A percentile compares a stretch with the other conserved stretches of the same genome.
These are phyloP conservation scores for Apiospora saccharicola DNA, from an alignment of 2,329 filamentous ascomycete species.

Conservation along the genomic window DNA sequence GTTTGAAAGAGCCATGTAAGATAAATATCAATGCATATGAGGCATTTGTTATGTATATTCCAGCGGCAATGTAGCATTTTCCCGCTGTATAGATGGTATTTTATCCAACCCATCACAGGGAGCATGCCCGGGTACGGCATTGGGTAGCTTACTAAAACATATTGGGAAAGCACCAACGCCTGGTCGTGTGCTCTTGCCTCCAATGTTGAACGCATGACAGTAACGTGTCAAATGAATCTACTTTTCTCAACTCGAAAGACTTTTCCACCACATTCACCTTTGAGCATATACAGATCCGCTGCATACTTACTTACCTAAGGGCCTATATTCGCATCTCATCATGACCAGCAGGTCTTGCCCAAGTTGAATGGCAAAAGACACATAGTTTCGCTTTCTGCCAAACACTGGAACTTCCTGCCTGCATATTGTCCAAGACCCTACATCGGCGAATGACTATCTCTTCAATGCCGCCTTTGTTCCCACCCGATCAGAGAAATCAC, in stretches of 20 bases:
- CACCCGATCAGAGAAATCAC: neutral
- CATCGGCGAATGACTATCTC: neutral
- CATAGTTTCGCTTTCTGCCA: neutral
- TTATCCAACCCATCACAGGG: neutral
- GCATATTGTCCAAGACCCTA: constrained; percentile 5
- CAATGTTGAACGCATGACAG: neutral
- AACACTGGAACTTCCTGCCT: constrained; percentile 12
- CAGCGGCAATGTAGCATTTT: neutral
- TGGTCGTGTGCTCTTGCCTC: neutral
- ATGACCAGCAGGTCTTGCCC: neutral
- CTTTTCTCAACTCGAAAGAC: neutral
- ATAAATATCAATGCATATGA: neutral
- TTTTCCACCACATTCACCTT: neutral
- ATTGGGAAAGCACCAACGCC: neutral
- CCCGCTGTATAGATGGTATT: neutral
- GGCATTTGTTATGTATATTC: neutral
- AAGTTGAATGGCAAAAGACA: neutral
- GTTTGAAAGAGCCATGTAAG: neutral
- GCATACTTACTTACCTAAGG: neutral
- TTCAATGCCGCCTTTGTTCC: constrained; percentile 7
- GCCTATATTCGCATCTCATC: neutral
- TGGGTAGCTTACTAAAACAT: neutral
- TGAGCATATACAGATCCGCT: neutral
- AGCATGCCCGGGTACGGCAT: too few species aligned
- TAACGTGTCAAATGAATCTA: neutral